Conservation (phyloP, 139 green algal genomes). For the Desmodesmus armatus region DNA sequence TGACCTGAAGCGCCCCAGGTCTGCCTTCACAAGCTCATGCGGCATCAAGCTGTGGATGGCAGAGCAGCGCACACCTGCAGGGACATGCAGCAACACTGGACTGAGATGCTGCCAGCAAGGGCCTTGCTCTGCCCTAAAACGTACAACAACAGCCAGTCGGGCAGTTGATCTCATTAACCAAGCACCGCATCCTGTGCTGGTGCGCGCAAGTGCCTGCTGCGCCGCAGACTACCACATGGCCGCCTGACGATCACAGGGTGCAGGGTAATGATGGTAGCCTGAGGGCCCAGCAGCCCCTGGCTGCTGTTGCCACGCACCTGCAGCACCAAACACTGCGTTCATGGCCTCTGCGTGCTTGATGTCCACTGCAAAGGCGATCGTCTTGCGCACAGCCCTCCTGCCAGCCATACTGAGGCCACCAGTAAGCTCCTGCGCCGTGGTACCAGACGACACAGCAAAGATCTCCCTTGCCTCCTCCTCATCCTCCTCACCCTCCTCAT, state of each 20-base stretch:
- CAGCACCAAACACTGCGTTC: background rate
- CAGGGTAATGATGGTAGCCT: background rate
- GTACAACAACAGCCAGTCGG: too few species aligned
- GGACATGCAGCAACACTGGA: background rate
- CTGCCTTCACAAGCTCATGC: background rate
- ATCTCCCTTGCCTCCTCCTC: background rate
- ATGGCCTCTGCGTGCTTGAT: conserved; percentile 41
- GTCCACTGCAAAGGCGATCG: conserved; percentile 46
- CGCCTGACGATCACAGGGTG: background rate
- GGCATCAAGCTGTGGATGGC: conserved; percentile 34
- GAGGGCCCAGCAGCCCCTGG: too few species aligned
- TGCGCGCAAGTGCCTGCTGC: background rate
- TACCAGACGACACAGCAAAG: too few species aligned
- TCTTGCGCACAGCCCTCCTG: conserved; percentile 1
- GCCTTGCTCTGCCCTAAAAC: too few species aligned
- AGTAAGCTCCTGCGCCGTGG: too few species aligned
- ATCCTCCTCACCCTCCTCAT: conserved; percentile 17
- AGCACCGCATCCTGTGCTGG: too few species aligned
- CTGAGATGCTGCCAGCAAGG: too few species aligned
- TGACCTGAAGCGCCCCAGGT: background rate
- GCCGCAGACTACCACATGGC: too few species aligned
- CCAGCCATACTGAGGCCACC: background rate
- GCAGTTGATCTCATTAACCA: too few species aligned
- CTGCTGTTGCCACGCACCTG: conserved; percentile 4
- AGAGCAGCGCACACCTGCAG: conserved; percentile 18